A percentile compares a stretch with the other conserved stretches of the same genome.
These are phyloP conservation scores for Collybia sp. DNA, from an alignment of 768 basidiomycete species.

Conservation along the genomic window DNA sequence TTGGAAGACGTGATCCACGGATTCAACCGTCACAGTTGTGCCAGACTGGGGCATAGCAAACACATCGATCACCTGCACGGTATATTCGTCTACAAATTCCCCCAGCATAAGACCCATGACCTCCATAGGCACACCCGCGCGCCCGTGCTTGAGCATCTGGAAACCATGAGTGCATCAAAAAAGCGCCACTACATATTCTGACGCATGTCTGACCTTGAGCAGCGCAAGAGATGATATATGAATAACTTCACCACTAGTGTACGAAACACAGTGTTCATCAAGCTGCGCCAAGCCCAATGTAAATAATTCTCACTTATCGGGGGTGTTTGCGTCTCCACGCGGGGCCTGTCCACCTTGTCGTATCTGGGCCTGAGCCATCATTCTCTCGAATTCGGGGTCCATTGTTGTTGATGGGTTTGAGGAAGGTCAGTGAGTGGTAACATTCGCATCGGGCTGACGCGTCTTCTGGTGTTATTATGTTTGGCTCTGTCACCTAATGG, in stretches of 20 bases:
- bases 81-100: conserved; percentile 98
- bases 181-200: background rate
- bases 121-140: conserved; percentile 99
- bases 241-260: conserved; percentile 80
- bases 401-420: conserved; percentile 20
- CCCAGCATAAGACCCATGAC: conserved; percentile 99
- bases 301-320: conserved; percentile 62
- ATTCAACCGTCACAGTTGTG: conserved; percentile 96
- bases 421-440: conserved; percentile 8
- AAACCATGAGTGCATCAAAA: background rate
- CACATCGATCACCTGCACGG: conserved; percentile 91
- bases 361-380: conserved; percentile 44
- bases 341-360: conserved; percentile 35
- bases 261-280: conserved; percentile 6
- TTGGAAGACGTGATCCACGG: conserved; percentile 98
- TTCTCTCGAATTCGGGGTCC: conserved; percentile 44
- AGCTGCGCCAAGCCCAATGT: conserved; percentile 1
- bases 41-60: conserved; percentile 99
- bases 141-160: conserved; percentile 98
- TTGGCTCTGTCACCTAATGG: conserved; percentile 22
- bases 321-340: conserved; percentile 48
- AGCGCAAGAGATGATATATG: conserved; percentile 97
- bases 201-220: conserved; percentile 63
- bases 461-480: conserved; percentile 26
- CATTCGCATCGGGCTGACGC: conserved; percentile 34